Base-by-base conservation (phyloP, 176 grass and related monocot genomes). In the bread wheat (Triticum aestivum) region DNA sequence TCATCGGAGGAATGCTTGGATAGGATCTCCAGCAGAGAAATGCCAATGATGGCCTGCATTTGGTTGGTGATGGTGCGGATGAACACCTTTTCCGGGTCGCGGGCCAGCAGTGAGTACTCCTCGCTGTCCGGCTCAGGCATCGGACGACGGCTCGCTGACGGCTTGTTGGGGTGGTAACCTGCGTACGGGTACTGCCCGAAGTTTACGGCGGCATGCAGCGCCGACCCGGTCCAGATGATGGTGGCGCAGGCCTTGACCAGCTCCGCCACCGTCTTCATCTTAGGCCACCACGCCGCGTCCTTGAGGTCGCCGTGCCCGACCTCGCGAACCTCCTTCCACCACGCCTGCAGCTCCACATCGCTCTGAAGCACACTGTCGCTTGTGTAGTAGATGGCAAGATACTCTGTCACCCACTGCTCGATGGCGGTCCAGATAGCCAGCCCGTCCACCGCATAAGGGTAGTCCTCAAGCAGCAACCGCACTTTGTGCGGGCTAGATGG, bases 271-370 rank as follows among this genome's bases (percentile, higher is more conserved):
- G 82, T 93, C 27, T 82, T 65, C 94, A 97, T 97, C 63, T 64
- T 27, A 0, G 94, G 89, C 94, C 94, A 97, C 94, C 91, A 93
- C 0, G 81, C 7, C 58, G 82, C 89, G 18, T 96, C 68, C 89
- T 90, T 93, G 67, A 88, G 68, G 87, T 97, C 89, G 61, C 83
- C 91, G 24, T 97, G 94, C 5, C 94, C 91, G 33, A 88, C 89
- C 75, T 93, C 87, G 11, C 83, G 79, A 9, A 86, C 90, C 87
- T 97, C 94, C 69, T 88, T 93, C 94, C 91, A 97, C 94, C 91
- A 97, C 10, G 54, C 87, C 68, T 97, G 87, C 14, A 94, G 87
- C 89, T 97, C 94, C 5, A 26, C 44, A 79, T 97, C 94, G 5
- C 65, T 73, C 73, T 76, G 82, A 8, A 94, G 77, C 47, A 81